phyloP scores from a whole-genome alignment of 2,329 filamentous ascomycete species.

The Neonectria sp. region DNA sequence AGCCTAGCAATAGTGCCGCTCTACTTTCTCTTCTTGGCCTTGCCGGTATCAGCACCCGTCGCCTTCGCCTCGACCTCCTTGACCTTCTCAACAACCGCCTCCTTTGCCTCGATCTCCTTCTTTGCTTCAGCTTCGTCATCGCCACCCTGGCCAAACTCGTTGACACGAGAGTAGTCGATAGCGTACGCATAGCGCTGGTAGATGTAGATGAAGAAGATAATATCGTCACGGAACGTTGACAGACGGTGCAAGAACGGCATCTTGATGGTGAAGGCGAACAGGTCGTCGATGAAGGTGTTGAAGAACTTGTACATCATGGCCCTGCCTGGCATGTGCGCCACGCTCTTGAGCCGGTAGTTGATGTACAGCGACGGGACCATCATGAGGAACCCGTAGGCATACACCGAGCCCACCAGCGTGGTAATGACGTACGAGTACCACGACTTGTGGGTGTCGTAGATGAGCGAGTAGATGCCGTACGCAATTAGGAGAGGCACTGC shows the following conservation, averaged over 20 bases:
- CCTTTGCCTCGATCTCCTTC: slow-evolving; percentile 54
- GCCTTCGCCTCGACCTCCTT: slow-evolving; percentile 60
- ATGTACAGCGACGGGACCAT: slow-evolving; percentile 99
- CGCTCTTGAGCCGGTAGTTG: slow-evolving; percentile 96
- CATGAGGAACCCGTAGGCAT: slow-evolving; percentile 99
- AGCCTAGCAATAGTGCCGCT: neutral
- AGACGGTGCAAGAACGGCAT: slow-evolving; percentile 96
- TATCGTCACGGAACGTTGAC: slow-evolving; percentile 92
- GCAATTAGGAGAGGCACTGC: slow-evolving; percentile 91
- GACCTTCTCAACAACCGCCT: slow-evolving; percentile 55
- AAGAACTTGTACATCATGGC: slow-evolving; percentile 99
- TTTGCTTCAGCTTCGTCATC: slow-evolving; percentile 71
- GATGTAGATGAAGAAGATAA: slow-evolving; percentile 98
- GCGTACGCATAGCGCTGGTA: slow-evolving; percentile 96
- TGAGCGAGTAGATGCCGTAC: slow-evolving; percentile 91
- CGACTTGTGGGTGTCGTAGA: slow-evolving; percentile 96
- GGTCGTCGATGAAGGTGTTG: slow-evolving; percentile 98
- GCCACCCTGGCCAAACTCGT: slow-evolving; percentile 98
- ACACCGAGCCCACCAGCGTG: slow-evolving; percentile 94
- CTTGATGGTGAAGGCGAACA: slow-evolving; percentile 99
- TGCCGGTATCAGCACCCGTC: slow-evolving; percentile 65
- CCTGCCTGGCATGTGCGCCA: slow-evolving; percentile 96
- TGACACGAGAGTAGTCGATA: slow-evolving; percentile 91
- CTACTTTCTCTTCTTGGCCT: slow-evolving; percentile 61
- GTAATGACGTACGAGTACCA: slow-evolving; percentile 98